A percentile compares a stretch with the other conserved stretches of the same genome.
These are phyloP conservation scores for Oryza glaberrima DNA, from an alignment of 176 grass and related monocot genomes.

Conservation along the genomic window DNA sequence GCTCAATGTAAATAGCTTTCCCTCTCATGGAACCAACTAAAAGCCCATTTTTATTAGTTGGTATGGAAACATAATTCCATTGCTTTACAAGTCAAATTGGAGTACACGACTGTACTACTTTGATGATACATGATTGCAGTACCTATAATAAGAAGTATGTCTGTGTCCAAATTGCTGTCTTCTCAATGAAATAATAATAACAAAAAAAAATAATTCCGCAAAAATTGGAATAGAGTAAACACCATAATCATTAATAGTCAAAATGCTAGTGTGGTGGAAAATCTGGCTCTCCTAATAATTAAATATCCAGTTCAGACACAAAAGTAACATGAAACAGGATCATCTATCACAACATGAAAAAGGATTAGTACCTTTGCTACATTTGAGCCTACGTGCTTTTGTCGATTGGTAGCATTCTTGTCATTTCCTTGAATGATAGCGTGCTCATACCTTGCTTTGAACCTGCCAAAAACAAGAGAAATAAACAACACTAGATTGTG, in stretches of 20 bases:
- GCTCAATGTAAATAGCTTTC: constrained; percentile 1
- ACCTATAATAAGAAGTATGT: background rate
- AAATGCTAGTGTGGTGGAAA: constrained; percentile 19
- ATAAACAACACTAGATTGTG: constrained; percentile 31
- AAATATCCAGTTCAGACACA: background rate
- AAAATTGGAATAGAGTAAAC: background rate
- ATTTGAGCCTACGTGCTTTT: constrained; percentile 72
- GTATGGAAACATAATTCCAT: background rate
- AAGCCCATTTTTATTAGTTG: background rate
- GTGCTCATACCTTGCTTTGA: constrained; percentile 70
- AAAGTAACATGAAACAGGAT: constrained; percentile 26
- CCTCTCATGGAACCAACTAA: constrained; percentile 1
- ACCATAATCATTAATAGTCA: constrained; percentile 6
- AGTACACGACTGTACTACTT: constrained; percentile 7
- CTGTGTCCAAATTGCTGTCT: background rate
- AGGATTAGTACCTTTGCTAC: constrained; percentile 66
- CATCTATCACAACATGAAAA: background rate
- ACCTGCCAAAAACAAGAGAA: constrained; percentile 55
- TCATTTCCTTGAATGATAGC: constrained; percentile 87
- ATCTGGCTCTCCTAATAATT: constrained; percentile 4
- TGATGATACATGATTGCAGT: background rate
- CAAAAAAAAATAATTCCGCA: background rate
- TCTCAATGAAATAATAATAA: background rate
- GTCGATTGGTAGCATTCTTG: constrained; percentile 72
- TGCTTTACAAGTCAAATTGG: constrained; percentile 27